A percentile compares a stretch with the other conserved stretches of the same genome.
These are phyloP conservation scores for Penicillium rolfsii DNA, from an alignment of 2,329 filamentous ascomycete genomes.

Conservation along the genomic window DNA sequence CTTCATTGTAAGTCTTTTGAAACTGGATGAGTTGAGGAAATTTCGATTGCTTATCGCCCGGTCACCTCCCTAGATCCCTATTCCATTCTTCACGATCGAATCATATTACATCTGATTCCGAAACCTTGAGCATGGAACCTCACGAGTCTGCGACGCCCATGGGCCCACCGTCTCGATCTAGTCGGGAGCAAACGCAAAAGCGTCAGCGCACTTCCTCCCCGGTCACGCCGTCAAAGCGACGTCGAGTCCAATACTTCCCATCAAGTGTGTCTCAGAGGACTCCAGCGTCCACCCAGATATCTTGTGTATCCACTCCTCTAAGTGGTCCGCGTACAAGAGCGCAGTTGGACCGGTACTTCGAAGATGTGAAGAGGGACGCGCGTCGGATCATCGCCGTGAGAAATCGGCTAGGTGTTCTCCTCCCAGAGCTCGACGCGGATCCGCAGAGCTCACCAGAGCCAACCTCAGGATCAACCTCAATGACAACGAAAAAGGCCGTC, in stretches of 20 bases:
- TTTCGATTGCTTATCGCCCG: not conserved
- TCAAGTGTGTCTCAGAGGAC: not conserved
- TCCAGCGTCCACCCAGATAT: not conserved
- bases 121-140: not conserved
- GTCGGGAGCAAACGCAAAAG: not conserved
- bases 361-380: not conserved
- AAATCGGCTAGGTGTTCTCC: not conserved
- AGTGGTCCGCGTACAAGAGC: not conserved
- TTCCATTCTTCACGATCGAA: not conserved
- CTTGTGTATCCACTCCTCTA: not conserved
- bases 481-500: not conserved
- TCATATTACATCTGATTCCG: not conserved
- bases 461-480: not conserved
- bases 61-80: not conserved
- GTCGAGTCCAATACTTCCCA: not conserved
- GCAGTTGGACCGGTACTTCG: not conserved
- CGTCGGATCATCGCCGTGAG: not conserved
- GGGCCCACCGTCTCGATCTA: not conserved
- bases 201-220: not conserved
- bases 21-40: not conserved
- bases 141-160: not conserved
- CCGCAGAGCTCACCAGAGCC: not conserved
- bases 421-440: not conserved
- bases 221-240: slow-evolving; percentile 3
- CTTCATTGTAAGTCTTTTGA: not conserved